Evolutionary conservation across 345 rosid species (phyloP).

Genomic region (Bruguiera parviflora): DNA sequence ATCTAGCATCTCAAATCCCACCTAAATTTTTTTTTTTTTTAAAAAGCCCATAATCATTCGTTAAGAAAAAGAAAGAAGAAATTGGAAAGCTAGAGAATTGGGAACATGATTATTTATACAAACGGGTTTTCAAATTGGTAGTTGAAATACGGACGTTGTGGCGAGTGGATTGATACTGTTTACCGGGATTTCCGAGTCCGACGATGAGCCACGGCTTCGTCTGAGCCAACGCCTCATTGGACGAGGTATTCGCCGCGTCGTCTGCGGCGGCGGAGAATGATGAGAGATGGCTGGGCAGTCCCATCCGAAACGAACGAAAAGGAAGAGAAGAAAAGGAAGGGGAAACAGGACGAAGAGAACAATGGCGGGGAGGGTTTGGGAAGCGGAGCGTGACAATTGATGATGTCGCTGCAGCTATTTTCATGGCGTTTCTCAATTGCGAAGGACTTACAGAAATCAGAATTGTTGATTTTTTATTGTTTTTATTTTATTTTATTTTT

Average conservation of each 20-base stretch:
- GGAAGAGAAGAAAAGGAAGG: neutral
- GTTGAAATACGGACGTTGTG: conserved; percentile 52
- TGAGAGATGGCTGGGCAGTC: conserved; percentile 19
- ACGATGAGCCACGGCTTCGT: conserved; percentile 80
- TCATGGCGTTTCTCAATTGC: too few species aligned
- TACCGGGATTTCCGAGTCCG: conserved; percentile 93
- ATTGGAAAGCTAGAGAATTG: neutral
- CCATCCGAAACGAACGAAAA: neutral
- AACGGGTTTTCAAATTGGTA: neutral
- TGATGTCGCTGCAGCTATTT: conserved; percentile 8
- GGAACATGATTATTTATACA: neutral
- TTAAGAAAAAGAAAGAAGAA: neutral
- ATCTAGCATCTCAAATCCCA: conserved; percentile 88
- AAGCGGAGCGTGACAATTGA: conserved; percentile 15
- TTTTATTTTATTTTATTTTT: too few species aligned
- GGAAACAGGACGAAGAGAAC: neutral
- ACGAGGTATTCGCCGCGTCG: conserved; percentile 1
- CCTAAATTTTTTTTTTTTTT: conserved; percentile 30
- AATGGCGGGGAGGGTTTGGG: neutral
- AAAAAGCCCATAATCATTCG: neutral
- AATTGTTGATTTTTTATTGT: too few species aligned
- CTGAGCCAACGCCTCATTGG: conserved; percentile 23
- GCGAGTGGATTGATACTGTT: conserved; percentile 68
- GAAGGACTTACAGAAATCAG: too few species aligned
- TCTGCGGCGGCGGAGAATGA: conserved; percentile 23